A percentile compares a stretch with the other conserved stretches of the same genome.
These are phyloP conservation scores for Pyrenophora graminea DNA, from an alignment of 2,329 filamentous ascomycete species.

Conservation along the genomic window DNA sequence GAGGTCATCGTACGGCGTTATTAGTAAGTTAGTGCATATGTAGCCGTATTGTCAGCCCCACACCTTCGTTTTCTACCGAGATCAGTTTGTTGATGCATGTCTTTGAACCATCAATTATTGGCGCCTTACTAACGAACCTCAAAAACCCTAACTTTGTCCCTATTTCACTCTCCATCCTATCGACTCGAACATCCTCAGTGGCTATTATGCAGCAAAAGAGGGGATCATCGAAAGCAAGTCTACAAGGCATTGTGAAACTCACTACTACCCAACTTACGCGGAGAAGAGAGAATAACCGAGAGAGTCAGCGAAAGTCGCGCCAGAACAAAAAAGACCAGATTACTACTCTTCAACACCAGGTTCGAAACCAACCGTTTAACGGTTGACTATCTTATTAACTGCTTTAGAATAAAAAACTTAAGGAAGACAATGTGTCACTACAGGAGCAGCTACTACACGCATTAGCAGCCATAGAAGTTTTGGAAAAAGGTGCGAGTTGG, in stretches of 20 bases:
- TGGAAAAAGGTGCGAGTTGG: conserved; percentile 8
- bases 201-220: background rate
- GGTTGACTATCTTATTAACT: conserved; percentile 5
- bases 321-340: conserved; percentile 11
- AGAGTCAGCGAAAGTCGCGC: conserved; percentile 10
- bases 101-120: too few species aligned
- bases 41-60: too few species aligned
- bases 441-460: conserved; percentile 2
- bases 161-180: conserved; percentile 2
- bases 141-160: too few species aligned
- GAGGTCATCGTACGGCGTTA: too few species aligned
- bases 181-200: background rate
- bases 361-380: conserved; percentile 5
- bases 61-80: too few species aligned
- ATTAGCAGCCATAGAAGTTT: conserved; percentile 11
- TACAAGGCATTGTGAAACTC: conserved; percentile 1
- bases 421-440: conserved; percentile 4
- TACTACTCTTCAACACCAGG: conserved; percentile 8
- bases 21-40: too few species aligned
- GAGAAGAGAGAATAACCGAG: conserved; percentile 9
- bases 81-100: too few species aligned
- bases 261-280: conserved; percentile 1
- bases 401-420: conserved; percentile 11
- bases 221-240: background rate
- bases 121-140: too few species aligned